Base-by-base conservation (phyloP, 1,139 yeast species). In the Saccharomyces pastorianus region DNA sequence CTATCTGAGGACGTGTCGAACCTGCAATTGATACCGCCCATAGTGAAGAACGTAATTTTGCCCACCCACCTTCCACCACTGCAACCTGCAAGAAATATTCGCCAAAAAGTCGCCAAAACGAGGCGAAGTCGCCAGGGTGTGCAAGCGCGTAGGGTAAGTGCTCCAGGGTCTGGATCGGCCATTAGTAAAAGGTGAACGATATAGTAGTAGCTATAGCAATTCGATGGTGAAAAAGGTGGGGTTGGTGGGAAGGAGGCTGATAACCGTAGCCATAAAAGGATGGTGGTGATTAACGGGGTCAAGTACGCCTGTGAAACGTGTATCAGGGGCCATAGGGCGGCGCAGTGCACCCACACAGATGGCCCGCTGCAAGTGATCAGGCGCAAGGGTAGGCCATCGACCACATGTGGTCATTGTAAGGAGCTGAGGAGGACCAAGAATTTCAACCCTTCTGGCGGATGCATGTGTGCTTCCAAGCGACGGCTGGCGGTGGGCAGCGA, bases 251-350 rank as follows among this genome's bases (percentile, higher is more conserved):
- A 38, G 44, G 44, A 17, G 44, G 44, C 44, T 38, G 44, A 38
- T 5, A 11, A 17, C 6, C 25, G 13, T 4, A 4, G 44, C 20
- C 6, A 31, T n/a, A 13, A 14, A 7, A 47, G 20, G 6, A 90
- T 89, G 96, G 96, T 93, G 55, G 76, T 87, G 53, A 83, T 90
- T 54, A 88, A 90, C 66, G 97, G 96, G 34, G 85, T 87, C 60
- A 91, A 93, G 69, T 91, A 90, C 71, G 97, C 98, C 56, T 91
- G 98, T 69, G 96, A 88, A 69, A 76, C 96, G 61, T 93, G 99
- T 71, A 89, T 93, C 52, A 78, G 98, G 59, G 98, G 98, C 50
- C 98, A 93, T 67, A 76, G 98, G 53, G 97, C 90, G 47, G 85
- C 96, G 3, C 82, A 95, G 2, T 93, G 98, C 71, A 82, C 85